Base-by-base conservation (phyloP, 169 alveolate species). In the Condylostoma magnum region DNA sequence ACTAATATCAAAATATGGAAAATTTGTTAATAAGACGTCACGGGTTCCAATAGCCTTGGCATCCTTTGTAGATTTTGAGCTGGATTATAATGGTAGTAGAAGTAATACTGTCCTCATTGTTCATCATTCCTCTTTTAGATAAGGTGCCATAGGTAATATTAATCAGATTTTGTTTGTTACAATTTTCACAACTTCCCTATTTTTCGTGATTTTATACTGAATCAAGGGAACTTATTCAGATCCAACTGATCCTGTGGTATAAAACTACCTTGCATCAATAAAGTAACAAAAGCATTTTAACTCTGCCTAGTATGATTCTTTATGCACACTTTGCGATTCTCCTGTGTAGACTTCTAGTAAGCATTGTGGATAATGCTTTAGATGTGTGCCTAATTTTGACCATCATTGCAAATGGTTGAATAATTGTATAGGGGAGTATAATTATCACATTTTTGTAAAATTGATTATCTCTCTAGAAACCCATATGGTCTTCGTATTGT, bases 361-460 rank as follows among this genome's bases (percentile, higher is more conserved):
- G 50, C 84, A 77, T 34, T 77, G 84, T 51, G 79, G 80, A 2
- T 30, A 31, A 22, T 77, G 84, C 22, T 69, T 69, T 41, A 53
- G 84, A 51, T 77, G 84, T 28, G 79, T 77, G 3, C 55, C 37
- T 20, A 56, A 68, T 1, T 69, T 77, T 31, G 84, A 77, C 55
- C 84, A 77, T 60, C 84, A 77, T 41, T 77, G 84, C 67, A 25
- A 66, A n/a, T 77, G 84, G 79, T 41, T 76, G 6, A 76, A 76
- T 55, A 76, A 76, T 28, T 76, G 83, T 31, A 46, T 76, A 27
- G 83, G 83, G 12, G 34, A 55, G 15, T n/a, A 15, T 4, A 76
- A 76, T 33, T 76, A 76, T 30, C n/a, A 15, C 0, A 37, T 8
- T 0, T 76, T 76, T 41, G 31, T 76, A 36, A 30, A 66, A 20